A percentile compares a stretch with the other conserved stretches of the same genome.
These are phyloP conservation scores for Yarrowia hollandica DNA, from an alignment of 805 yeast genomes.

Conservation along the genomic window DNA sequence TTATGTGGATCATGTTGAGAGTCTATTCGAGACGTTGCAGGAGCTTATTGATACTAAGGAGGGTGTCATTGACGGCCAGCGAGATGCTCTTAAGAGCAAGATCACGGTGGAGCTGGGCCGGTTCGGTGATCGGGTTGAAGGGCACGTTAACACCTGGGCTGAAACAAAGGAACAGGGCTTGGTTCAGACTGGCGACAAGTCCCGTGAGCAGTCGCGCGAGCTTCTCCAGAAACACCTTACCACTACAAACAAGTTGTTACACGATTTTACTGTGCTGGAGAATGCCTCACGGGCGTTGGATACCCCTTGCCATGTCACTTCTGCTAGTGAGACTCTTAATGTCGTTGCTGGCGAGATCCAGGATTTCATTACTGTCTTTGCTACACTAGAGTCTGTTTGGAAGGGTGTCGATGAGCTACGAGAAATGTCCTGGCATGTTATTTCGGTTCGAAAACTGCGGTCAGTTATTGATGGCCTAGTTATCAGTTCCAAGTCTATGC, in stretches of 20 bases:
- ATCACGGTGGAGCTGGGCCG: slow-evolving; percentile 47
- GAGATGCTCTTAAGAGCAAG: slow-evolving; percentile 47
- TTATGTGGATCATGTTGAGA: slow-evolving; percentile 61
- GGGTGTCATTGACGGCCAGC: slow-evolving; percentile 45
- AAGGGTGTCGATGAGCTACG: slow-evolving; percentile 48
- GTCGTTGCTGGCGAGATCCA: slow-evolving; percentile 48
- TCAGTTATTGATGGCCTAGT: slow-evolving; percentile 54
- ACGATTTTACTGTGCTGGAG: slow-evolving; percentile 14
- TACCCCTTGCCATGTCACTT: slow-evolving; percentile 38
- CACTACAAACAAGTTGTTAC: slow-evolving; percentile 36
- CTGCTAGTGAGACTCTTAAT: slow-evolving; percentile 34
- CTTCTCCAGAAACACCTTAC: slow-evolving; percentile 48
- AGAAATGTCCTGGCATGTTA: slow-evolving; percentile 50
- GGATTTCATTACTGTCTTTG: slow-evolving; percentile 66
- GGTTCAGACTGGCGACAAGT: slow-evolving; percentile 45
- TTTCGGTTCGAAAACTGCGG: slow-evolving; percentile 50
- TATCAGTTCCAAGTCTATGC: slow-evolving; percentile 51
- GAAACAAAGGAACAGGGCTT: slow-evolving; percentile 14
- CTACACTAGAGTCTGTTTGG: slow-evolving; percentile 55
- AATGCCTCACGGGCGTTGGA: slow-evolving; percentile 3
- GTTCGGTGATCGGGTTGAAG: slow-evolving; percentile 41
- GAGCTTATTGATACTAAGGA: slow-evolving; percentile 45
- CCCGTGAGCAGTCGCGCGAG: slow-evolving; percentile 45
- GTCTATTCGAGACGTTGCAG: slow-evolving; percentile 47
- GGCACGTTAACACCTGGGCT: slow-evolving; percentile 51